Evolutionary conservation across 345 rosid genomes (phyloP).

Genomic region (Clausena lansium): DNA sequence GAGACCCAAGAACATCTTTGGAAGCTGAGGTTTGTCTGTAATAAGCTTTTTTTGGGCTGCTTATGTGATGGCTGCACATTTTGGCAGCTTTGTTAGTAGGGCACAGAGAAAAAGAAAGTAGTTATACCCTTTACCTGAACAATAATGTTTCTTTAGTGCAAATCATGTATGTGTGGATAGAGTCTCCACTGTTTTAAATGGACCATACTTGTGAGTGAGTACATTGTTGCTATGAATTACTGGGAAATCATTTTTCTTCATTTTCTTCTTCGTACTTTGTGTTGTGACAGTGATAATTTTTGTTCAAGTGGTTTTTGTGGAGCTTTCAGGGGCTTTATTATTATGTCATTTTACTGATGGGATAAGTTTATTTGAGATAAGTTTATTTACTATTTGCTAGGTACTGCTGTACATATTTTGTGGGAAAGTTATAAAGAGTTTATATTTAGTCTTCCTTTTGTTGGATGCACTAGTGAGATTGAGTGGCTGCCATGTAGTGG

Average conservation of each 20-base stretch:
- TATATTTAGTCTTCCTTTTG: background rate
- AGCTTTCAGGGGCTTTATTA: background rate
- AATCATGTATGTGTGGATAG: background rate
- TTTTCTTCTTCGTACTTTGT: background rate
- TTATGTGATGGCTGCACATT: background rate
- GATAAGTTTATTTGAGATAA: background rate
- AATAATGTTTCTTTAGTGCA: background rate
- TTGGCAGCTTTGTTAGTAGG: background rate
- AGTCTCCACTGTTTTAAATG: background rate
- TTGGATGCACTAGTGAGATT: background rate
- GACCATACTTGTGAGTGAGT: background rate
- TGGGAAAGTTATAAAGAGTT: background rate
- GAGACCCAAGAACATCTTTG: conserved; percentile 86
- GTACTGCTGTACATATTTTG: background rate
- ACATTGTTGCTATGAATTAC: background rate
- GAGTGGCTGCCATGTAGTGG: background rate
- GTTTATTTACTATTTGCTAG: background rate
- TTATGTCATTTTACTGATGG: background rate
- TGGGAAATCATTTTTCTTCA: background rate
- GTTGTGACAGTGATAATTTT: background rate
- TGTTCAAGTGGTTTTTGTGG: background rate
- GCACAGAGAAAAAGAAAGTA: background rate
- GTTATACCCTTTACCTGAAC: background rate
- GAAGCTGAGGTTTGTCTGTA: conserved; percentile 79
- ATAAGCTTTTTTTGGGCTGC: conserved; percentile 13